Evolutionary conservation across 768 basidiomycete species (phyloP).

Genomic region (Cystobasidiopsis lactophilus): DNA sequence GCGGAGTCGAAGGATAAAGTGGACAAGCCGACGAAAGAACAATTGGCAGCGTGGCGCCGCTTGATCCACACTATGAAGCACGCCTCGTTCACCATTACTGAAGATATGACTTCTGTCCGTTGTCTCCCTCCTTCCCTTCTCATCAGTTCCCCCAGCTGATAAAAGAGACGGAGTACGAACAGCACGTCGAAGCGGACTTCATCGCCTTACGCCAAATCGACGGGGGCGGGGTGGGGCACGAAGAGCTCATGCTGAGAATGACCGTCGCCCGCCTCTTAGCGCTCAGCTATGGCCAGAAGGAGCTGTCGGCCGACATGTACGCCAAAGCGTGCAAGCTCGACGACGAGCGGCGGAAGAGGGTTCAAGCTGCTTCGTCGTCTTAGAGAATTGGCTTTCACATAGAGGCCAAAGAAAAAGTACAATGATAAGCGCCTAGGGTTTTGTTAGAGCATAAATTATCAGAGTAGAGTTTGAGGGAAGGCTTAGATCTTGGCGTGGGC

Average conservation of each 20-base stretch:
- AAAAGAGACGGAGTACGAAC: background rate
- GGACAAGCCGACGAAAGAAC: background rate
- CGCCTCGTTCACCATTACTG: slow-evolving; percentile 10
- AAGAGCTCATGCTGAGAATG: slow-evolving; percentile 21
- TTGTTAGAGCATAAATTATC: too few relatives aligned
- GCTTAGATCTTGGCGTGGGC: too few relatives aligned
- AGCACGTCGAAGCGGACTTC: slow-evolving; percentile 21
- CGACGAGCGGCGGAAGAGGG: slow-evolving; percentile 15
- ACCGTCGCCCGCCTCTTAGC: slow-evolving; percentile 18
- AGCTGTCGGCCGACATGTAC: slow-evolving; percentile 16
- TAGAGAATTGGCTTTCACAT: too few relatives aligned
- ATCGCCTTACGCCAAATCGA: slow-evolving; percentile 13
- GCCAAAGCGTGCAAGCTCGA: slow-evolving; percentile 15
- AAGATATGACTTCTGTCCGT: slow-evolving; percentile 1
- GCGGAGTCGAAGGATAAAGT: too few relatives aligned
- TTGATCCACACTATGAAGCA: slow-evolving; percentile 7
- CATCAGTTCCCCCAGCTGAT: too few relatives aligned
- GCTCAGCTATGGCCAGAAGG: slow-evolving; percentile 10
- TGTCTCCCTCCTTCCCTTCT: background rate
- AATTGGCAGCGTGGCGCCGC: slow-evolving; percentile 14
- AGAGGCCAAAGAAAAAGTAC: too few relatives aligned
- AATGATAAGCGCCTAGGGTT: too few relatives aligned
- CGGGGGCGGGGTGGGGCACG: slow-evolving; percentile 17
- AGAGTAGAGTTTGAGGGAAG: too few relatives aligned
- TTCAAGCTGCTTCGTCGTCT: too few relatives aligned